phyloP scores from a whole-genome alignment of 306 rosid genomes.

The Crotalaria pallida region DNA sequence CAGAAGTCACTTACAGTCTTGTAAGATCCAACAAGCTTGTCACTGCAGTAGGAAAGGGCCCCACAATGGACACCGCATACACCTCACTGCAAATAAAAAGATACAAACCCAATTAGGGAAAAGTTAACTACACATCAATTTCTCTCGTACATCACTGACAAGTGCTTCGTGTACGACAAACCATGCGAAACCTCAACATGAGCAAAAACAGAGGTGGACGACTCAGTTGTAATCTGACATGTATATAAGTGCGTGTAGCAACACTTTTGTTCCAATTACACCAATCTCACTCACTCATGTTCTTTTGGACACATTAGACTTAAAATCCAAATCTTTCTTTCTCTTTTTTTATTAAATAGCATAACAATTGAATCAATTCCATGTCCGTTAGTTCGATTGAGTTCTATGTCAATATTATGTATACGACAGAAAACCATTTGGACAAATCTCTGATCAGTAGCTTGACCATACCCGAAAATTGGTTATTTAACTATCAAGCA shows the following conservation, averaged over 20 bases:
- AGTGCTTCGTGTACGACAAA: not conserved
- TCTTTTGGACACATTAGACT: not conserved
- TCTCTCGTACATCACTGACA: not conserved
- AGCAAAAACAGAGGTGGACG: not conserved
- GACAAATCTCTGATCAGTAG: too few relatives aligned
- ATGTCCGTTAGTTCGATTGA: not conserved
- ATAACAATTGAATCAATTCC: not conserved
- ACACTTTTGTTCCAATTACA: not conserved
- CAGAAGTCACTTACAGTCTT: slow-evolving; percentile 55
- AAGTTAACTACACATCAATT: not conserved
- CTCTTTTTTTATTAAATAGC: not conserved
- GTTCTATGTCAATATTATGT: not conserved
- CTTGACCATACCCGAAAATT: too few relatives aligned
- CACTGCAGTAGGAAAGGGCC: slow-evolving; percentile 98
- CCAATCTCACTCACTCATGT: slow-evolving; percentile 8
- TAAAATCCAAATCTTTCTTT: not conserved
- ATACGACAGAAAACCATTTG: not conserved
- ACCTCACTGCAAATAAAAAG: slow-evolving; percentile 67
- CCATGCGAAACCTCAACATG: not conserved
- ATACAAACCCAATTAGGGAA: not conserved
- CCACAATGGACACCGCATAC: slow-evolving; percentile 95
- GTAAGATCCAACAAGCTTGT: slow-evolving; percentile 98
- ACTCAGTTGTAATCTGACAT: not conserved
- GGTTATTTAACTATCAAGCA: too few relatives aligned
- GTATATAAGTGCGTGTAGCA: not conserved